phyloP scores from a whole-genome alignment of 805 yeast genomes.

The Spathaspora passalidarum region DNA sequence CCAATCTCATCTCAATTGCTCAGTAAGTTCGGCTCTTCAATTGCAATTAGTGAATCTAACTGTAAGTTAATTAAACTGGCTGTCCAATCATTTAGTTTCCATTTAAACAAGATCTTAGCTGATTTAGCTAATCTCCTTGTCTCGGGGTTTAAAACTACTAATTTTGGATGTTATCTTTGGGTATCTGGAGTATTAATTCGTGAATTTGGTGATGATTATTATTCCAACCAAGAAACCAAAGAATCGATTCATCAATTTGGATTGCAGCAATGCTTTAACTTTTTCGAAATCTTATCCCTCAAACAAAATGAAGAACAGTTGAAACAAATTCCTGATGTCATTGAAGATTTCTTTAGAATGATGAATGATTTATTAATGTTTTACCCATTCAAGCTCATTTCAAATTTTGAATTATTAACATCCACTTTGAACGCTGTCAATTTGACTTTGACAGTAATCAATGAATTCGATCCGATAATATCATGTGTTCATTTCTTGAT shows the following conservation, averaged over 20 bases:
- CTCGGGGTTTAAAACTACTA: constrained; percentile 64
- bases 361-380: constrained; percentile 74
- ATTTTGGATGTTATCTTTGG: constrained; percentile 84
- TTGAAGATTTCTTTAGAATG: constrained; percentile 87
- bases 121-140: constrained; percentile 65
- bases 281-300: constrained; percentile 43
- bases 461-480: constrained; percentile 68
- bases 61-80: constrained; percentile 66
- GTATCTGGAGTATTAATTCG: constrained; percentile 79
- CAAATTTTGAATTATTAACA: constrained; percentile 43
- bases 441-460: constrained; percentile 46
- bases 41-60: constrained; percentile 69
- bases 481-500: constrained; percentile 73
- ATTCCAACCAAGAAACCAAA: constrained; percentile 43
- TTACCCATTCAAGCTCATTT: constrained; percentile 55
- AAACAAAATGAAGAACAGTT: constrained; percentile 21
- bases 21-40: constrained; percentile 53
- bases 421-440: constrained; percentile 60
- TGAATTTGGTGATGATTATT: constrained; percentile 60
- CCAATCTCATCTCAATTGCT: constrained; percentile 53
- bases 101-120: constrained; percentile 56
- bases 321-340: constrained; percentile 56
- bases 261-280: constrained; percentile 58
- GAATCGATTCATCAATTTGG: constrained; percentile 74
- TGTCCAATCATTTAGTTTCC: constrained; percentile 59